A percentile compares a stretch with the other conserved stretches of the same genome.
These are phyloP conservation scores for Paecilomyces variotii DNA, from an alignment of 2,329 filamentous ascomycete species.

Conservation along the genomic window DNA sequence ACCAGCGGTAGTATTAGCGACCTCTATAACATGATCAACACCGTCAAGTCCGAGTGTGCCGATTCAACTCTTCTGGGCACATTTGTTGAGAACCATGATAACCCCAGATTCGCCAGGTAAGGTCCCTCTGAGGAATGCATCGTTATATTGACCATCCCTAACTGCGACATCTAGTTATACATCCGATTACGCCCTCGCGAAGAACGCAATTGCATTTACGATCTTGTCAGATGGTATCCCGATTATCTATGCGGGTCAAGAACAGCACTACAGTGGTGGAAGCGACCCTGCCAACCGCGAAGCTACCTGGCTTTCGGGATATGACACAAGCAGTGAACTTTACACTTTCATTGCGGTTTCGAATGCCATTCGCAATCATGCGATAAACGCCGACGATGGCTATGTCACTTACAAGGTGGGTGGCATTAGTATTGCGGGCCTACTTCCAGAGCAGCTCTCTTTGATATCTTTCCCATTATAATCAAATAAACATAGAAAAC, in stretches of 20 bases:
- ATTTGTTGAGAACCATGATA: slow-evolving; percentile 57
- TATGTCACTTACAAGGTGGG: slow-evolving; percentile 35
- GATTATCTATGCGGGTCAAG: slow-evolving; percentile 60
- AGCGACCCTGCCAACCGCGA: slow-evolving; percentile 47
- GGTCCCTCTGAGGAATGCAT: neutral
- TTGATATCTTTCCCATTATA: neutral
- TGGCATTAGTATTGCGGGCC: no score
- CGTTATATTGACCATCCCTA: neutral
- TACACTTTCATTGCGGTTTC: slow-evolving; percentile 43
- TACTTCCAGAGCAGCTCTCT: no score
- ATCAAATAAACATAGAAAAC: neutral
- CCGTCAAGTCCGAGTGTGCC: slow-evolving; percentile 23
- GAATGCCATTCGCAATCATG: slow-evolving; percentile 45
- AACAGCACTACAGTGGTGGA: slow-evolving; percentile 53
- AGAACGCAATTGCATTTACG: slow-evolving; percentile 55
- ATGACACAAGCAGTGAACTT: slow-evolving; percentile 38
- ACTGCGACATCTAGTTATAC: slow-evolving; percentile 17
- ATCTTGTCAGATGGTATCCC: slow-evolving; percentile 55
- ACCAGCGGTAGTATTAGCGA: slow-evolving; percentile 26
- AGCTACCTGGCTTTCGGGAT: slow-evolving; percentile 50
- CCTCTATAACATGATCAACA: slow-evolving; percentile 27
- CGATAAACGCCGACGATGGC: slow-evolving; percentile 26
- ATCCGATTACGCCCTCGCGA: slow-evolving; percentile 38
- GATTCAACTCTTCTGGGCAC: slow-evolving; percentile 45
- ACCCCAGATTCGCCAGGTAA: slow-evolving; percentile 44